phyloP scores from a whole-genome alignment of 2,329 filamentous ascomycete genomes.

The Aureobasidium sp. region DNA sequence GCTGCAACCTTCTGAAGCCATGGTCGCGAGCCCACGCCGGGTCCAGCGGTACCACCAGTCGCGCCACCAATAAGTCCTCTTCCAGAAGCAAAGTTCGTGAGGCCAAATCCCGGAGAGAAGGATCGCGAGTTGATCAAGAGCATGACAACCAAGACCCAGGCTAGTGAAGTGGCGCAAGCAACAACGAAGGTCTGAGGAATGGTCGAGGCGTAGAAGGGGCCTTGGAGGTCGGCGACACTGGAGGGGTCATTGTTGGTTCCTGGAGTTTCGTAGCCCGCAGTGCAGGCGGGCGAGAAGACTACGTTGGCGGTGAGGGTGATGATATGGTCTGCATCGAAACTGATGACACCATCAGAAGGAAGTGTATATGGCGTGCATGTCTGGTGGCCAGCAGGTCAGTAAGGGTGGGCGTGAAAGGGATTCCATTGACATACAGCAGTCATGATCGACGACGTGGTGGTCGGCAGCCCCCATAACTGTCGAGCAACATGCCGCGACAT shows the following conservation, averaged over 20 bases:
- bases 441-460: constrained; percentile 18
- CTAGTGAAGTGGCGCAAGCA: constrained; percentile 80
- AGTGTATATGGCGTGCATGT: constrained; percentile 58
- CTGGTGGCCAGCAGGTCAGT: constrained; percentile 23
- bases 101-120: constrained; percentile 72
- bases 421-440: not conserved
- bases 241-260: constrained; percentile 39
- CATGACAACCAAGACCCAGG: constrained; percentile 89
- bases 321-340: constrained; percentile 47
- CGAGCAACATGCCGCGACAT: constrained; percentile 19
- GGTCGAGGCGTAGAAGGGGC: constrained; percentile 90
- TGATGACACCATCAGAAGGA: constrained; percentile 51
- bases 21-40: constrained; percentile 83
- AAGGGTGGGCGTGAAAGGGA: not conserved
- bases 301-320: constrained; percentile 55
- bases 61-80: constrained; percentile 81
- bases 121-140: constrained; percentile 91
- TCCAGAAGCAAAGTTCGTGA: constrained; percentile 50
- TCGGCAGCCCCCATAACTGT: constrained; percentile 29
- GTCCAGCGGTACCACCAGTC: constrained; percentile 56
- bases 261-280: constrained; percentile 30
- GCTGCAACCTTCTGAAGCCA: constrained; percentile 76
- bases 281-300: constrained; percentile 54
- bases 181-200: constrained; percentile 92
- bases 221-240: constrained; percentile 60